phyloP scores from a whole-genome alignment of 2,329 filamentous ascomycete genomes.

The Hyphodiscus sp. region DNA sequence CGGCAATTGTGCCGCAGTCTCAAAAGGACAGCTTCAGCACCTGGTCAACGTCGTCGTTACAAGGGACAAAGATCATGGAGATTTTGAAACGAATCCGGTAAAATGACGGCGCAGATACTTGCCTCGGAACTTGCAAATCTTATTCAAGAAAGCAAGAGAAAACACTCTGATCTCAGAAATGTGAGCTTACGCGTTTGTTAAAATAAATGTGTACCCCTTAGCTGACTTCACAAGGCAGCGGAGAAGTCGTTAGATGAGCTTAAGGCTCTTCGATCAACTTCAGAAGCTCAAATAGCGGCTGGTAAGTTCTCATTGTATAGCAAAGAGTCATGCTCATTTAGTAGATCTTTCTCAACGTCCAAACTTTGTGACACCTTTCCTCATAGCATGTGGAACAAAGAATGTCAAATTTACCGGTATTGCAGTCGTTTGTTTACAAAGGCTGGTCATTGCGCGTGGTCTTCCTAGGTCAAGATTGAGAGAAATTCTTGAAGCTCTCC shows the following conservation, averaged over 20 bases:
- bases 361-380: conserved; percentile 86
- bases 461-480: conserved; percentile 73
- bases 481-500: conserved; percentile 82
- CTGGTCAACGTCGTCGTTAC: not conserved
- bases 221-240: conserved; percentile 56
- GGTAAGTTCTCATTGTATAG: conserved; percentile 19
- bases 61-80: conserved; percentile 17
- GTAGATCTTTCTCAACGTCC: conserved; percentile 75
- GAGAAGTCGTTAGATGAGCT: conserved; percentile 91
- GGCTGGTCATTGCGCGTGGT: conserved; percentile 75
- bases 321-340: conserved; percentile 2
- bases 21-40: not conserved
- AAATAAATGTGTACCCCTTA: conserved; percentile 2
- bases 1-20: not conserved
- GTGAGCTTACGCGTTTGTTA: conserved; percentile 37
- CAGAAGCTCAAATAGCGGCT: conserved; percentile 52
- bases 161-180: conserved; percentile 83
- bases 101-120: conserved; percentile 86
- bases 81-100: conserved; percentile 16
- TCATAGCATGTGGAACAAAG: conserved; percentile 84
- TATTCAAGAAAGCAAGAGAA: conserved; percentile 92
- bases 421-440: conserved; percentile 81
- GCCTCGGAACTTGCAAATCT: conserved; percentile 83
- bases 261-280: conserved; percentile 65
- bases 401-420: conserved; percentile 87